A percentile compares a stretch with the other conserved stretches of the same genome.
Conservation (phyloP, 179 eudicot genomes). For the Silene coronaria region DNA sequence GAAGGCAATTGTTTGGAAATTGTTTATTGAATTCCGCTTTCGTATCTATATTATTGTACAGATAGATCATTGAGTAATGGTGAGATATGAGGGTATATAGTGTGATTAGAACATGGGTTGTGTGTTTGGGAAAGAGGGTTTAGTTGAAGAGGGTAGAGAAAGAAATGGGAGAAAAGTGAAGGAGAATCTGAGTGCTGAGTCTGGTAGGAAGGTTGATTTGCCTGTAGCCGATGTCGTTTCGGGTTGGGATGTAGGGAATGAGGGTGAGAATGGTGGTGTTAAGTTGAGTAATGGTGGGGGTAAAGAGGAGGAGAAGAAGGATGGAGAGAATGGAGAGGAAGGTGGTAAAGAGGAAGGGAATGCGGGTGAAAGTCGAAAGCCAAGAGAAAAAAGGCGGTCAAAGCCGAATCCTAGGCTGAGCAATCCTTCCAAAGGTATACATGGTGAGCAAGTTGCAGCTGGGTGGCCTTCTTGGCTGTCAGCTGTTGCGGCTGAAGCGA, state of each 20-base stretch:
- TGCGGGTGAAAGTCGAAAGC: conserved; percentile 27
- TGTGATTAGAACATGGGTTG: conserved; percentile 37
- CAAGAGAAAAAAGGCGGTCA: conserved; percentile 48
- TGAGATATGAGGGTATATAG: conserved; percentile 42
- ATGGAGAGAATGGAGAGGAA: conserved; percentile 23
- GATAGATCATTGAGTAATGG: conserved; percentile 30
- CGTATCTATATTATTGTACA: no score
- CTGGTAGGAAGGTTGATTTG: conserved; percentile 32
- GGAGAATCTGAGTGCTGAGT: conserved; percentile 27
- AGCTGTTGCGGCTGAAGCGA: conserved; percentile 62
- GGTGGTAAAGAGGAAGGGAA: conserved; percentile 27
- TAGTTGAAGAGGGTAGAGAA: conserved; percentile 25
- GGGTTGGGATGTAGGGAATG: conserved; percentile 24
- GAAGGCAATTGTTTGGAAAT: no score
- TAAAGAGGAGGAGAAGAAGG: conserved; percentile 26
- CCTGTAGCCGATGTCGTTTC: conserved; percentile 23
- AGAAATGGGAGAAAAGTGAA: conserved; percentile 29
- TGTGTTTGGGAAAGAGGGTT: conserved; percentile 38
- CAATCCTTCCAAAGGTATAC: conserved; percentile 47
- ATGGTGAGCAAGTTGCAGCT: conserved; percentile 74
- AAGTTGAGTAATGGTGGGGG: conserved; percentile 38
- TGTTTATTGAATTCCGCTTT: no score
- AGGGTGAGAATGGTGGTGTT: conserved; percentile 32
- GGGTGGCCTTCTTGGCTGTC: conserved; percentile 84
- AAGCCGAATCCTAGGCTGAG: conserved; percentile 47